Evolutionary conservation across 805 yeast species (phyloP).

Genomic region (Priceomyces castillae): DNA sequence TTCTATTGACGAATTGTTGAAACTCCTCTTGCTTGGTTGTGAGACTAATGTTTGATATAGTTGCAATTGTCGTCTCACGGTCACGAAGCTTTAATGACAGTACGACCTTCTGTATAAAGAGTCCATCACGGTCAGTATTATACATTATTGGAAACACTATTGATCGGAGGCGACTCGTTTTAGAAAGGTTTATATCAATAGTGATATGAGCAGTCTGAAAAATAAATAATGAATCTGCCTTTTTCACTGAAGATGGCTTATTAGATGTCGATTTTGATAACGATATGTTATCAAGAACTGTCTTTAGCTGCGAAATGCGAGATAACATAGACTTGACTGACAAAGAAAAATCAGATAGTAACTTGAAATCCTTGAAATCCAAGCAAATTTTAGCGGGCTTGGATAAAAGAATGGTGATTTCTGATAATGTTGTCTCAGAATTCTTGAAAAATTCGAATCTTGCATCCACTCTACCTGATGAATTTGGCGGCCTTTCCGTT

Average conservation of each 20-base stretch:
- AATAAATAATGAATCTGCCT: conserved; percentile 20
- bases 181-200: conserved; percentile 20
- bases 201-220: conserved; percentile 41
- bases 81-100: conserved; percentile 13
- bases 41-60: conserved; percentile 25
- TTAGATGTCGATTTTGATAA: not conserved
- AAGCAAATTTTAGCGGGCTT: conserved; percentile 33
- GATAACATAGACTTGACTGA: conserved; percentile 20
- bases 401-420: conserved; percentile 43
- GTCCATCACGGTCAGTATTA: conserved; percentile 29
- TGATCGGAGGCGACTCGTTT: conserved; percentile 16
- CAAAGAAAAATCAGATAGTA: conserved; percentile 24
- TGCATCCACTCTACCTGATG: conserved; percentile 42
- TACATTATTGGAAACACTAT: conserved; percentile 45
- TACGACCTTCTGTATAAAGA: conserved; percentile 33
- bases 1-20: conserved; percentile 15
- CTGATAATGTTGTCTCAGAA: conserved; percentile 14
- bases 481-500: conserved; percentile 3
- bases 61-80: conserved; percentile 14
- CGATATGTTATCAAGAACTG: not conserved
- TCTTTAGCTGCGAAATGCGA: not conserved
- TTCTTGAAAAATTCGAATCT: conserved; percentile 47
- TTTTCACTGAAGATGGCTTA: not conserved
- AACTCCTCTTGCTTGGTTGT: conserved; percentile 25
- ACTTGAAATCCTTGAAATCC: conserved; percentile 21